These are phyloP conservation scores for Aspergillus cavernicola DNA, from an alignment of 495 filamentous ascomycete genomes.

Conservation along the genomic window DNA sequence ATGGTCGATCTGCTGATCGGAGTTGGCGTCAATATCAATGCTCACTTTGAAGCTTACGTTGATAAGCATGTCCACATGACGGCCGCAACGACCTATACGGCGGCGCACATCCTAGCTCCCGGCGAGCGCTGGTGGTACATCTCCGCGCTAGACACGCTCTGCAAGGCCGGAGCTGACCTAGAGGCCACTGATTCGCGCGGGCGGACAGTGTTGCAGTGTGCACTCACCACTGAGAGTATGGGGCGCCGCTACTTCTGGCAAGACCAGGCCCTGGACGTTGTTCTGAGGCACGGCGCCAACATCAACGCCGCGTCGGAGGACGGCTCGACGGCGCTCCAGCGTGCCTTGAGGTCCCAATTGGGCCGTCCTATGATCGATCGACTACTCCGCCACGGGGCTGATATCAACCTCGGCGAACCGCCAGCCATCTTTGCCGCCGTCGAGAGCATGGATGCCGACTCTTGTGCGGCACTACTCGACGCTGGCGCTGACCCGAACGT, in stretches of 20 bases:
- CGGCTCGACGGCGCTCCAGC: not conserved
- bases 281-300: not conserved
- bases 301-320: not conserved
- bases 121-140: slow-evolving; percentile 8
- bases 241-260: not conserved
- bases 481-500: slow-evolving; percentile 17
- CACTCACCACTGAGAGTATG: not conserved
- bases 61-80: not conserved
- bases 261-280: not conserved
- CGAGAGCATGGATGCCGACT: not conserved
- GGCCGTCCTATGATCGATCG: not conserved
- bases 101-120: not conserved
- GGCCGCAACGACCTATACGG: not conserved
- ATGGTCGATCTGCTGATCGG: not conserved
- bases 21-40: not conserved
- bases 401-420: not conserved
- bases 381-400: not conserved
- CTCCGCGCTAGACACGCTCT: not conserved
- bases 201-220: not conserved
- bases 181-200: not conserved
- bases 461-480: slow-evolving; percentile 12
- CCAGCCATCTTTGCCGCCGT: not conserved
- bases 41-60: not conserved
- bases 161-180: not conserved
- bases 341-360: not conserved